Base-by-base conservation (phyloP, 2,329 filamentous ascomycete genomes). In the Fusarium newnesense region DNA sequence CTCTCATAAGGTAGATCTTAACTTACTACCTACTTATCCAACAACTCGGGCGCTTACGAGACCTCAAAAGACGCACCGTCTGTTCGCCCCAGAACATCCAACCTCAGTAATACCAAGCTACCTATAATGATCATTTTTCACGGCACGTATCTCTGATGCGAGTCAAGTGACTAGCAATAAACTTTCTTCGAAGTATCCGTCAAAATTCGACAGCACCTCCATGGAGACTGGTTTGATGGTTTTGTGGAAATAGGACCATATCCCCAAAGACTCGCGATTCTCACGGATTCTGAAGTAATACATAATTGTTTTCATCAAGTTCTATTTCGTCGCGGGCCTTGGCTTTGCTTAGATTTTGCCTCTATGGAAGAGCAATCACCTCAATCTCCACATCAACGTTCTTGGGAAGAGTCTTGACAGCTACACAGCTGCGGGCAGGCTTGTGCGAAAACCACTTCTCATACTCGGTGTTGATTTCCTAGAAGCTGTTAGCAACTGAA, bases 311-410 rank as follows among this genome's bases (percentile, higher is more conserved):
- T 66, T 64, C 32, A 59, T 67, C 43, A 16, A 24, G 4, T 49
- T 49, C 42, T 32, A 57, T 43, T 62, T 43, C 7, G 18, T 32
- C 30, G 24, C 34, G 69, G 30, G 37, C 34, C 54, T 42, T 32
- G 42, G 44, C 64, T 68, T 15, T 59, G 13, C 53, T 32, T 30
- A 39, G 13, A 37, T 19, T 49, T 21, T 39, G 18, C 28, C 30
- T 74, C 81, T 83, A 91, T 71, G 91, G 87, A 62, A 93, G 86
- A 64, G 94, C 94, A 85, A 96, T 93, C 81, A 91, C 93, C 88
- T 97, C 94, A 80, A 97, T 96, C 87, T 97, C 95, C 30, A 97
- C 91, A 68, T 94, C 91, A 46, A 95, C 94, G 64, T 91, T 91
- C 87, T 95, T 94, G 69, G 95, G 95, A 73, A 97, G 88, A 77